phyloP scores from a whole-genome alignment of 768 basidiomycete species.

The Nidularia pulvinata region DNA sequence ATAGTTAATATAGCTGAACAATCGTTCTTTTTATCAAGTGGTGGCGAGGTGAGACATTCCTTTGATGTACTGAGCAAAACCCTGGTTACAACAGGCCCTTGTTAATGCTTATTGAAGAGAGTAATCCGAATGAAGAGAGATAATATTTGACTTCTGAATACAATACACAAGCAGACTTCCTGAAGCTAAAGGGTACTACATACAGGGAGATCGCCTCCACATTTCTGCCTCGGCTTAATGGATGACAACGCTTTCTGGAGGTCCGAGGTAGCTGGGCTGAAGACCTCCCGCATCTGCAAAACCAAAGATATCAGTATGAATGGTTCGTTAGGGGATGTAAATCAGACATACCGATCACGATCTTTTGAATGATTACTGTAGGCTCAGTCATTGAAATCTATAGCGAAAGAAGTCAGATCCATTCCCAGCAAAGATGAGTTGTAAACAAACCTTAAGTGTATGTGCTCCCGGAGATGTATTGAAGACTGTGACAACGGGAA shows the following conservation, averaged over 20 bases:
- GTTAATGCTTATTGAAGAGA: no score
- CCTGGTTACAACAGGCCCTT: no score
- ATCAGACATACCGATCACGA: conserved; percentile 45
- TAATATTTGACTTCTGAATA: no score
- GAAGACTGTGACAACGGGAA: conserved; percentile 36
- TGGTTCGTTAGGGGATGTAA: not conserved
- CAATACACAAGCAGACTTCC: no score
- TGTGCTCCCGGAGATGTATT: conserved; percentile 48
- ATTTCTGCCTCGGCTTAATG: not conserved
- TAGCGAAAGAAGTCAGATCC: not conserved
- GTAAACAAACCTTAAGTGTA: conserved; percentile 46
- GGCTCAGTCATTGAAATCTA: conserved; percentile 59
- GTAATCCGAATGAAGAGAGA: no score
- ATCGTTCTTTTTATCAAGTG: no score
- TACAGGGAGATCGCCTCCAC: no score
- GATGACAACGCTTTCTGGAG: conserved; percentile 51
- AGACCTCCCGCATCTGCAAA: conserved; percentile 55
- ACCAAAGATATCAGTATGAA: not conserved
- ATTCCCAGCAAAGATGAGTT: no score
- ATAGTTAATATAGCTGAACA: no score
- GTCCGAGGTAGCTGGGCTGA: conserved; percentile 57
- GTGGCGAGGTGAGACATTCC: no score
- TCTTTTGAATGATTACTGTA: conserved; percentile 59
- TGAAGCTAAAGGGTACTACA: no score
- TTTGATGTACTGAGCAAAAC: no score